Evolutionary conservation across 1,284 basidiomycete genomes (phyloP), one percentile per base, ranked within the genome.

Genomic region (Limonomyces culmigenus): DNA sequence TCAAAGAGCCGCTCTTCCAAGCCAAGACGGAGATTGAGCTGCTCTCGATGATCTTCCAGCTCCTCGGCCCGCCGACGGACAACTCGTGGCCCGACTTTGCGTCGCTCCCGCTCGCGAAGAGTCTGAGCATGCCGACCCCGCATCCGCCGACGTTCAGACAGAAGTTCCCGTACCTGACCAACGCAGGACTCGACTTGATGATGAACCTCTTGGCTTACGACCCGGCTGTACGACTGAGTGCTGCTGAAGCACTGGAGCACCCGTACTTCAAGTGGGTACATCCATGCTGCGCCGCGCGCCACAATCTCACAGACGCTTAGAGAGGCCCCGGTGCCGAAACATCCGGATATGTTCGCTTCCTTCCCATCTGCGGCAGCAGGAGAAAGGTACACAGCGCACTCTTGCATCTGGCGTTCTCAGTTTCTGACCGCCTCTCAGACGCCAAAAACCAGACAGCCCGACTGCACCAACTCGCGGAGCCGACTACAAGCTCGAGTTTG

Each of bases 291-390:
- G 11, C 16, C 19, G 16, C 37, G 25, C 21, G 32, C 23, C 29
- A 21, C 25, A 37, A 38, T 25, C 13, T 15, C 36, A 25, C 4
- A 29, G 10, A 23, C 34, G 27, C 34, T 3, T 48, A 92, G 87
- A 3, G 95, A 99, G 58, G 78, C 85, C 1, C 95, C 95, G 0
- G 56, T 84, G 29, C 93, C 95, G 1, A 97, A 98, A 49, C 93
- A 98, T 54, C 88, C 91, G n/a, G 91, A 96, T 50, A 62, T 93
- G 37, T 98, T 99, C 55, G 76, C 86, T 2, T 93, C 87, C 2
- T 99, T 98, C 56, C 95, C 95, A 13, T 92, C 86, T 29, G 73
- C 83, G 15, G 95, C 95, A n/a, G 89, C 89, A 3, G 95, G 95
- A 16, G 95, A 98, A 59, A 86, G 78, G 88, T 89, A 48, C 39